A percentile compares a stretch with the other conserved stretches of the same genome.
Conservation (phyloP, 1,284 basidiomycete species). For the Tylopilus sp. region DNA sequence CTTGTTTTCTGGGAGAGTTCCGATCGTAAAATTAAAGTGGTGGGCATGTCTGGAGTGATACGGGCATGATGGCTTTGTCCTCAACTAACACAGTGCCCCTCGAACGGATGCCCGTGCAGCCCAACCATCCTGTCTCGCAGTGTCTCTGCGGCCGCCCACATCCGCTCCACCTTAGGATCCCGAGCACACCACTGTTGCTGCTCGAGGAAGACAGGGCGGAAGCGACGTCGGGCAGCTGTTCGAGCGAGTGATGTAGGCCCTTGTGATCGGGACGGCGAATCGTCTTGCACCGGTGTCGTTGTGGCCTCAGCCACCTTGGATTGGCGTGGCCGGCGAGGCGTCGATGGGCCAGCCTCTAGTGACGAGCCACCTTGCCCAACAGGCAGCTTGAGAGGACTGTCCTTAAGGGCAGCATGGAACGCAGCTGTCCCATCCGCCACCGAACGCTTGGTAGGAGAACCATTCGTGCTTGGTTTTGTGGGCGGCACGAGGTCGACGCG, state of each 20-base stretch:
- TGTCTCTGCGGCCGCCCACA: constrained; percentile 23
- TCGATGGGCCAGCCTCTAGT: constrained; percentile 22
- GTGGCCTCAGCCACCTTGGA: neutral
- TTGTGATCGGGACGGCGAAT: constrained; percentile 13
- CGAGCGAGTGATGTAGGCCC: constrained; percentile 8
- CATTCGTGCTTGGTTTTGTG: constrained; percentile 8
- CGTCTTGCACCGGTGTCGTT: neutral
- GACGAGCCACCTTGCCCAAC: neutral
- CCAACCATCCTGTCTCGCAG: constrained; percentile 17
- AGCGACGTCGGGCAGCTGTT: constrained; percentile 16
- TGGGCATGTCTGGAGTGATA: no score
- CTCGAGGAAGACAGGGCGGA: constrained; percentile 31
- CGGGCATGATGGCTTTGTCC: neutral
- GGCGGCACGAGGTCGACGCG: constrained; percentile 14
- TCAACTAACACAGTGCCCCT: constrained; percentile 1
- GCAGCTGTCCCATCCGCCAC: constrained; percentile 10
- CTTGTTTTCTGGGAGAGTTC: no score
- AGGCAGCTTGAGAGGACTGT: constrained; percentile 5
- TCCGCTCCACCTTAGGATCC: constrained; percentile 29
- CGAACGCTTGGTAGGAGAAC: constrained; percentile 12
- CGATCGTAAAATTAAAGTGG: no score
- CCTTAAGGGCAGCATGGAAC: constrained; percentile 22
- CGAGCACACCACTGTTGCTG: constrained; percentile 30
- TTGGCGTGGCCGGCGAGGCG: constrained; percentile 19
- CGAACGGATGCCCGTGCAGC: constrained; percentile 16